Evolutionary conservation across 768 basidiomycete genomes (phyloP).

Genomic region (Lentinula detonsa): DNA sequence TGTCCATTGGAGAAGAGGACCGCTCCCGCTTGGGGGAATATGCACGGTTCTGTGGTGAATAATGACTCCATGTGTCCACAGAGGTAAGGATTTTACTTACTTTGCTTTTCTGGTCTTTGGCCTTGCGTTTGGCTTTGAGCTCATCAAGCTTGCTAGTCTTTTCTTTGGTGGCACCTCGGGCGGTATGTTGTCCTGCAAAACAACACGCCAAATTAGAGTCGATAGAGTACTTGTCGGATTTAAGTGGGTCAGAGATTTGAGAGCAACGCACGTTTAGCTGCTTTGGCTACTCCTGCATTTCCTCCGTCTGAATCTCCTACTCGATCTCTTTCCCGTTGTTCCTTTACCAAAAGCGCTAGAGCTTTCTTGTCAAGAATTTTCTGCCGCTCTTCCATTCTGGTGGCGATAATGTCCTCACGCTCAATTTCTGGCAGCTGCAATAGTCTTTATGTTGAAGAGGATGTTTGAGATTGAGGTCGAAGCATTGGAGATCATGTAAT

Average conservation of each 20-base stretch:
- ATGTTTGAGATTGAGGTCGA: conserved; percentile 5
- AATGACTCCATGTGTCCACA: not conserved
- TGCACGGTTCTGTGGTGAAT: conserved; percentile 32
- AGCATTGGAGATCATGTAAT: not conserved
- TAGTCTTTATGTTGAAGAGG: conserved; percentile 43
- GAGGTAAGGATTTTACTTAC: conserved; percentile 32
- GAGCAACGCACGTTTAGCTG: conserved; percentile 63
- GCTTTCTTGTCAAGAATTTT: conserved; percentile 63
- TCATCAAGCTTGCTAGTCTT: conserved; percentile 77
- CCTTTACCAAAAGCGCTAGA: conserved; percentile 68
- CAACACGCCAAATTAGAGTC: conserved; percentile 5
- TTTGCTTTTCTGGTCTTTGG: conserved; percentile 83
- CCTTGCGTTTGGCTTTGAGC: conserved; percentile 79
- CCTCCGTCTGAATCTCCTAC: conserved; percentile 36
- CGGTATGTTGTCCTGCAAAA: conserved; percentile 62
- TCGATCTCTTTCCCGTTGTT: conserved; percentile 40
- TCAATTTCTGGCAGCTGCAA: conserved; percentile 80
- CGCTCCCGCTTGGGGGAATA: conserved; percentile 63
- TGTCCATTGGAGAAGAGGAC: conserved; percentile 79
- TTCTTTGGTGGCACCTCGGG: conserved; percentile 72
- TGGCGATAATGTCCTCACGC: conserved; percentile 79
- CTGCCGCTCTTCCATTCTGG: conserved; percentile 71
- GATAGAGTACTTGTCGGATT: too few relatives aligned
- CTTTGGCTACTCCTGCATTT: conserved; percentile 51
- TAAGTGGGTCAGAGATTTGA: not conserved